Conservation (phyloP, 2,329 filamentous ascomycete genomes). For the Colletotrichum tabaci region DNA sequence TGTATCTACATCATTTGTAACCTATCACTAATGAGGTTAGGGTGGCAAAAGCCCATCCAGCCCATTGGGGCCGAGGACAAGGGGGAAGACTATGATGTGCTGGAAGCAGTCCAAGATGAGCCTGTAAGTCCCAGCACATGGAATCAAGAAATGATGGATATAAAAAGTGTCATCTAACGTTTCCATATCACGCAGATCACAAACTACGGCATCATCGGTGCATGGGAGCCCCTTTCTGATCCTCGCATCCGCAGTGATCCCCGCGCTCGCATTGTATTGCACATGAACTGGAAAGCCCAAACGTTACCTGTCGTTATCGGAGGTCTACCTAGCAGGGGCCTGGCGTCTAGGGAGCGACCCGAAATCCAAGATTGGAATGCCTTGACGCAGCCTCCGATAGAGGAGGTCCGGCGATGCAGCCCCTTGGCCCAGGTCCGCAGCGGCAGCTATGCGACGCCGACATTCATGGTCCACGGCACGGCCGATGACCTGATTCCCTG, state of each 20-base stretch:
- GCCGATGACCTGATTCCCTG: slow-evolving; percentile 38
- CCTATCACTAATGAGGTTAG: background rate
- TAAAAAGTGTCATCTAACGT: background rate
- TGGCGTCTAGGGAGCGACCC: background rate
- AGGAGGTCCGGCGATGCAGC: slow-evolving; percentile 33
- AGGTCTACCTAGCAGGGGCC: slow-evolving; percentile 45
- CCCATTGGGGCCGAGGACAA: slow-evolving; percentile 34
- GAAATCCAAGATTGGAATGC: slow-evolving; percentile 26
- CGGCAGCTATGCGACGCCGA: slow-evolving; percentile 29
- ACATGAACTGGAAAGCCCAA: slow-evolving; percentile 60
- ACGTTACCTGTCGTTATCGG: slow-evolving; percentile 54
- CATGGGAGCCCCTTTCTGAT: slow-evolving; percentile 33
- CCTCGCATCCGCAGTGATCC: slow-evolving; percentile 47
- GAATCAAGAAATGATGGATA: no score
- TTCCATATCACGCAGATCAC: background rate
- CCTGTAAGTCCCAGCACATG: slow-evolving; percentile 2
- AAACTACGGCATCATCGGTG: slow-evolving; percentile 10
- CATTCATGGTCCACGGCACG: slow-evolving; percentile 37
- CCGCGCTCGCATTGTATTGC: slow-evolving; percentile 54
- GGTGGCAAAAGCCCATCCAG: slow-evolving; percentile 44
- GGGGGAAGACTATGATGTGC: slow-evolving; percentile 46
- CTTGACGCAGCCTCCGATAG: slow-evolving; percentile 25
- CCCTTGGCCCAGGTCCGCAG: slow-evolving; percentile 34
- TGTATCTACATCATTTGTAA: background rate
- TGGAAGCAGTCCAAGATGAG: slow-evolving; percentile 45